These are phyloP conservation scores for Boletus rubescentipes DNA, from an alignment of 768 basidiomycete genomes.

Conservation along the genomic window DNA sequence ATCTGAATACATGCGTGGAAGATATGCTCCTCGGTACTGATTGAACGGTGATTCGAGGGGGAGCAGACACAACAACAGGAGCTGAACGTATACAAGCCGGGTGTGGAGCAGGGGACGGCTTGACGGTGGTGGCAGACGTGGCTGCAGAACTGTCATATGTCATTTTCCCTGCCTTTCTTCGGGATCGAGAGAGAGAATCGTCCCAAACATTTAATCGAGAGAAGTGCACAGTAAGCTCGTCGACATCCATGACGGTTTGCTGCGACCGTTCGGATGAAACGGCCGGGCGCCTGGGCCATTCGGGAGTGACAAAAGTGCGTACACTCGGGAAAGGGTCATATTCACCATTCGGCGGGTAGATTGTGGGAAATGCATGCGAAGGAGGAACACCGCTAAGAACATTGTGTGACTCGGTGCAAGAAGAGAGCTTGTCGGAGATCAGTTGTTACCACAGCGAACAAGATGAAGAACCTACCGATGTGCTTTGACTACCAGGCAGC, in stretches of 20 bases:
- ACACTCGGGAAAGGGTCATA: slow-evolving; percentile 20
- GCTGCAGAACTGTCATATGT: not conserved
- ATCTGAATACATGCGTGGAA: slow-evolving; percentile 17
- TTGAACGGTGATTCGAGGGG: not conserved
- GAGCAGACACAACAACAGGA: not conserved
- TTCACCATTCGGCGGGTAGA: slow-evolving; percentile 15
- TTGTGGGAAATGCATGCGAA: slow-evolving; percentile 22
- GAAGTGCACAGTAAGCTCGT: slow-evolving; percentile 8
- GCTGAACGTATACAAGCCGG: slow-evolving; percentile 13
- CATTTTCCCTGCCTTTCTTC: not conserved
- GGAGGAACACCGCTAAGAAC: slow-evolving; percentile 18
- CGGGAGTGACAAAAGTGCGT: not conserved
- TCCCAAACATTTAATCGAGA: slow-evolving; percentile 11
- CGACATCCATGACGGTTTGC: not conserved
- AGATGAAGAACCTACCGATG: not conserved
- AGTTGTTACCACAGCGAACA: not conserved
- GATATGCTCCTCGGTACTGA: slow-evolving; percentile 7
- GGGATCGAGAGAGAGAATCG: not conserved
- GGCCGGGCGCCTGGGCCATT: slow-evolving; percentile 11
- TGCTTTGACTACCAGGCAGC: not conserved
- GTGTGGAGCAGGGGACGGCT: slow-evolving; percentile 14
- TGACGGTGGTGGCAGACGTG: slow-evolving; percentile 12
- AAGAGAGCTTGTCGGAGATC: not conserved
- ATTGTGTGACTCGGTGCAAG: not conserved
- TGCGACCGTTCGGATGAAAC: not conserved